These are phyloP conservation scores for Metschnikowia cubensis DNA, from an alignment of 805 yeast genomes.

Conservation along the genomic window DNA sequence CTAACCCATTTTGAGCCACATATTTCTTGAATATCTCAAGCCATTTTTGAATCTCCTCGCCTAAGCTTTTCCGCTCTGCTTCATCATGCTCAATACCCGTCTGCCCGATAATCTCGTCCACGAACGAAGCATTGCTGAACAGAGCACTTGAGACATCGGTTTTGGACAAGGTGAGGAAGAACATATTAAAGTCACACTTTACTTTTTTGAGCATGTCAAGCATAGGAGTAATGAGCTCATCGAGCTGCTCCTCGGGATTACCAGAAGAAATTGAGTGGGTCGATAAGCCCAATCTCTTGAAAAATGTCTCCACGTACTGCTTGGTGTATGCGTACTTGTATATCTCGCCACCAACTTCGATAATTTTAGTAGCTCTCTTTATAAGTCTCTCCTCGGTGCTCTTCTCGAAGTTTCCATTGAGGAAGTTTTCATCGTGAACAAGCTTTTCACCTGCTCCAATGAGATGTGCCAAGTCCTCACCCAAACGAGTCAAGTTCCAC, in stretches of 20 bases:
- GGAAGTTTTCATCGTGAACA: constrained; percentile 32
- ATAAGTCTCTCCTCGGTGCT: constrained; percentile 51
- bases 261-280: constrained; percentile 28
- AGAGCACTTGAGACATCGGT: constrained; percentile 26
- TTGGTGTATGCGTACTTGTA: constrained; percentile 61
- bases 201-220: constrained; percentile 57
- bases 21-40: constrained; percentile 45
- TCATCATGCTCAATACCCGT: constrained; percentile 15
- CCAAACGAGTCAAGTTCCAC: constrained; percentile 88
- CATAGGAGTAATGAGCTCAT: constrained; percentile 52
- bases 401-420: constrained; percentile 28
- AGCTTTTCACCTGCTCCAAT: constrained; percentile 65
- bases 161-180: constrained; percentile 63
- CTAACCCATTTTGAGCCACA: constrained; percentile 29
- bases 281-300: constrained; percentile 65
- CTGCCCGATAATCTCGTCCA: constrained; percentile 21
- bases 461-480: constrained; percentile 77
- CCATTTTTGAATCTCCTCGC: constrained; percentile 47
- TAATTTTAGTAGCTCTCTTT: constrained; percentile 59
- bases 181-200: constrained; percentile 73
- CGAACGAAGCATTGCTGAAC: constrained; percentile 14
- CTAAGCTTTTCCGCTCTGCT: constrained; percentile 36
- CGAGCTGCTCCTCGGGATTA: constrained; percentile 37
- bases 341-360: constrained; percentile 59
- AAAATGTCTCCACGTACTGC: constrained; percentile 54